Evolutionary conservation across 768 basidiomycete genomes (phyloP).

Genomic region (Pleurotus salmoneostramineus): DNA sequence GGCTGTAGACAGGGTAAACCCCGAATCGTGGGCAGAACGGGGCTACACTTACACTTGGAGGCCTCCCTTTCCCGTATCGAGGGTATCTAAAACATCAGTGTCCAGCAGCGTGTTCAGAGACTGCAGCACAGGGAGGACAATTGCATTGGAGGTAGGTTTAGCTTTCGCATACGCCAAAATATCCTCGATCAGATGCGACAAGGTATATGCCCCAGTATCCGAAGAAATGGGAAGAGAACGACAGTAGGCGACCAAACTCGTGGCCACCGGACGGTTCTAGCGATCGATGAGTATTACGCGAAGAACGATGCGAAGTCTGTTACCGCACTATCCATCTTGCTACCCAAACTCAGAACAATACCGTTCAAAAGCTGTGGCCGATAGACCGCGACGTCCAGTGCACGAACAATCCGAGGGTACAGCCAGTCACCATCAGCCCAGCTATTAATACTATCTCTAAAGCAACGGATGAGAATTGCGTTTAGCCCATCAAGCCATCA

Average conservation of each 20-base stretch:
- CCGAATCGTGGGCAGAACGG: background rate
- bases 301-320: conserved; percentile 22
- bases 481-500: background rate
- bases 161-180: conserved; percentile 50
- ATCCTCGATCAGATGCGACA: conserved; percentile 51
- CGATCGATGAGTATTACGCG: conserved; percentile 9
- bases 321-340: conserved; percentile 84
- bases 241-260: conserved; percentile 57
- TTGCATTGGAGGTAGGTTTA: conserved; percentile 57
- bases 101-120: conserved; percentile 73
- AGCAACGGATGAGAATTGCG: conserved; percentile 2
- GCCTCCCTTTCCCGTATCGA: conserved; percentile 43
- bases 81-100: conserved; percentile 50
- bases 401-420: conserved; percentile 66
- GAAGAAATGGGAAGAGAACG: conserved; percentile 42
- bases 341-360: conserved; percentile 75
- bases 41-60: conserved; percentile 42
- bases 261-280: conserved; percentile 68
- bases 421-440: conserved; percentile 78
- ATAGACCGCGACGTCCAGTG: conserved; percentile 62
- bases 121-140: conserved; percentile 82
- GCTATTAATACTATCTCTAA: conserved; percentile 31
- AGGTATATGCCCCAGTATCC: conserved; percentile 33
- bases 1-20: conserved; percentile 29
- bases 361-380: conserved; percentile 62